Base-by-base conservation (phyloP, 1,284 basidiomycete genomes). In the Puccinia sorghi region DNA sequence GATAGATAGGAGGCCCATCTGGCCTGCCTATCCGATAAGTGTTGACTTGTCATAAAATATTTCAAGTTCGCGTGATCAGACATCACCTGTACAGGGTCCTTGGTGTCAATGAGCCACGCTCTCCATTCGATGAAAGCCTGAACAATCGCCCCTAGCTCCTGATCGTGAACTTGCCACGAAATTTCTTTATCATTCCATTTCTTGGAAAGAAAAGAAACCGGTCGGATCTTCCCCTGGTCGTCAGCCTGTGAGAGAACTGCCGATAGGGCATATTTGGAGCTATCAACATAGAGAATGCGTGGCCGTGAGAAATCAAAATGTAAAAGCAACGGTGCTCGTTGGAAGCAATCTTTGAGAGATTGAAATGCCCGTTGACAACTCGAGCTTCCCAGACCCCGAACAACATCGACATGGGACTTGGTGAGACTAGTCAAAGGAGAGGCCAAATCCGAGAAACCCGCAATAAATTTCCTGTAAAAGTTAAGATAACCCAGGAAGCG, bases 61-160 rank as follows among this genome's bases (percentile, higher is more conserved):
- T n/a, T n/a, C n/a, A n/a, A n/a, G n/a, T n/a, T n/a, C n/a, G 52
- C 9, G 59, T 73, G 72, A 61, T 73, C 72, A 1, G 57, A 73
- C 37, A 73, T 61, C n/a, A 73, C 72, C 41, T 22, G 9, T 2
- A 43, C 54, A 9, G 72, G 72, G 4, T 48, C 6, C 8, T 25
- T 7, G 9, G 72, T 63, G 13, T 46, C 56, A 25, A 74, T 74
- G 12, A 74, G 22, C 72, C 72, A 74, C 41, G 56, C 37, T 27
- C 59, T 13, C 72, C 72, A 74, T 9, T 63, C 59, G 15, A 37
- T 8, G 52, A 74, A 74, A 3, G 32, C 39, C 7, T 41, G 57
- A 9, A 74, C 72, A 1, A 74, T 64, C 1, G 72, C 56, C 3
- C 56, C 56, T 2, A 74, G 22, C 15, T 74, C 72, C 25, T 74